phyloP scores from a whole-genome alignment of 352 stramenopile genomes.

The Pythium rishiriense region DNA sequence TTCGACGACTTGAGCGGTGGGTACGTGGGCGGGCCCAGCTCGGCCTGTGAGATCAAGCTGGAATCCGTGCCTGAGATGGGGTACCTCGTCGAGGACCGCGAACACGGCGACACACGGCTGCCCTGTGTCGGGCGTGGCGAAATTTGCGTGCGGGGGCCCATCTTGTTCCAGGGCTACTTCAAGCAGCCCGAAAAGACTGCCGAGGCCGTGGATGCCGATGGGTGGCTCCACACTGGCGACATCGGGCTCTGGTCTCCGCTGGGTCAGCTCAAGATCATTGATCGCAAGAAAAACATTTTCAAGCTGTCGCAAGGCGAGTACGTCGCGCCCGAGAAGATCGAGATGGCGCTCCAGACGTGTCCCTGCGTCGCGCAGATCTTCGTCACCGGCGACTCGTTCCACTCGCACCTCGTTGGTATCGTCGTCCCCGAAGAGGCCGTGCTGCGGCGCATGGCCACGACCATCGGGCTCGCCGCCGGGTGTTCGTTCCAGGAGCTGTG shows the following conservation, averaged over 20 bases:
- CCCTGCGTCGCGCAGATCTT: slow-evolving; percentile 94
- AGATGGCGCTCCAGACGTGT: slow-evolving; percentile 91
- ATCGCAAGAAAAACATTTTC: slow-evolving; percentile 95
- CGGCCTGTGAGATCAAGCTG: slow-evolving; percentile 91
- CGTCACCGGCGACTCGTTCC: slow-evolving; percentile 95
- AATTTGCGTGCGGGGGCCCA: slow-evolving; percentile 74
- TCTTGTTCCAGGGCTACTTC: slow-evolving; percentile 94
- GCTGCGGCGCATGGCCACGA: slow-evolving; percentile 37
- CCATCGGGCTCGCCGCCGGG: slow-evolving; percentile 34
- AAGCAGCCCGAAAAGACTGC: slow-evolving; percentile 92
- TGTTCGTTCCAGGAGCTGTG: slow-evolving; percentile 46
- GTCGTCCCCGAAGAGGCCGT: slow-evolving; percentile 81
- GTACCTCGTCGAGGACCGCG: slow-evolving; percentile 86
- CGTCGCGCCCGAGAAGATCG: slow-evolving; percentile 96
- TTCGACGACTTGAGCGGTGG: slow-evolving; percentile 56
- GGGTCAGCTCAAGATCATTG: slow-evolving; percentile 90
- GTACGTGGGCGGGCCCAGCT: slow-evolving; percentile 91
- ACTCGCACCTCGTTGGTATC: slow-evolving; percentile 94
- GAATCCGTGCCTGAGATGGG: slow-evolving; percentile 97
- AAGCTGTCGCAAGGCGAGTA: slow-evolving; percentile 96
- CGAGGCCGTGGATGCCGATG: slow-evolving; percentile 89
- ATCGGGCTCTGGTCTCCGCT: slow-evolving; percentile 94
- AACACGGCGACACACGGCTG: slow-evolving; percentile 41
- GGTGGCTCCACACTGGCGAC: slow-evolving; percentile 97
- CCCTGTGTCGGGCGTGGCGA: slow-evolving; percentile 58